These are phyloP conservation scores for Pistacia integerrima DNA, from an alignment of 345 rosid genomes.

Conservation along the genomic window DNA sequence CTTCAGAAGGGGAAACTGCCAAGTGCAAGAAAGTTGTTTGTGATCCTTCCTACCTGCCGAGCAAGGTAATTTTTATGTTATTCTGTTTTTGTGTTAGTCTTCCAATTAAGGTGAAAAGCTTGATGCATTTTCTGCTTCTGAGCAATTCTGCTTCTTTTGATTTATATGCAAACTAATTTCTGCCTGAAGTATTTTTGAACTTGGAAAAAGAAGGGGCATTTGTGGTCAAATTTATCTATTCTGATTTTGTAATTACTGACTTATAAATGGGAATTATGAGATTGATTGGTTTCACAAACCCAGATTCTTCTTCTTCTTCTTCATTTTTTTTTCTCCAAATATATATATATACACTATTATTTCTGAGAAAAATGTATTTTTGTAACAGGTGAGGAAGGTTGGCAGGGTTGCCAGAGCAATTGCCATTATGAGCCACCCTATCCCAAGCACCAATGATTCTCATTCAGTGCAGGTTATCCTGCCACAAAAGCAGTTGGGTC, in stretches of 20 bases:
- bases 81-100: background rate
- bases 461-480: constrained; percentile 92
- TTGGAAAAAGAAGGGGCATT: background rate
- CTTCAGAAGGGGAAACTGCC: constrained; percentile 99
- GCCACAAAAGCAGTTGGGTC: constrained; percentile 96
- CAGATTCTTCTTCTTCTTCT: background rate
- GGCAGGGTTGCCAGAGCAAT: constrained; percentile 92
- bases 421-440: constrained; percentile 94
- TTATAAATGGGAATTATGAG: background rate
- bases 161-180: background rate
- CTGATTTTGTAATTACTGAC: background rate
- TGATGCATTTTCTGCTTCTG: background rate
- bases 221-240: background rate
- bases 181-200: background rate
- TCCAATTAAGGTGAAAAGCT: background rate
- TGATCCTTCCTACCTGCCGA: constrained; percentile 86
- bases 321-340: too few species aligned
- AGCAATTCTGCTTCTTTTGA: background rate
- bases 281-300: background rate
- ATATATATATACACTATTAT: background rate
- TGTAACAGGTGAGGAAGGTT: constrained; percentile 74
- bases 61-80: constrained; percentile 57
- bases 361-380: background rate
- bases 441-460: constrained; percentile 86
- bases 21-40: constrained; percentile 95